Evolutionary conservation across 495 filamentous ascomycete species (phyloP).

Genomic region (Cercophora samala): DNA sequence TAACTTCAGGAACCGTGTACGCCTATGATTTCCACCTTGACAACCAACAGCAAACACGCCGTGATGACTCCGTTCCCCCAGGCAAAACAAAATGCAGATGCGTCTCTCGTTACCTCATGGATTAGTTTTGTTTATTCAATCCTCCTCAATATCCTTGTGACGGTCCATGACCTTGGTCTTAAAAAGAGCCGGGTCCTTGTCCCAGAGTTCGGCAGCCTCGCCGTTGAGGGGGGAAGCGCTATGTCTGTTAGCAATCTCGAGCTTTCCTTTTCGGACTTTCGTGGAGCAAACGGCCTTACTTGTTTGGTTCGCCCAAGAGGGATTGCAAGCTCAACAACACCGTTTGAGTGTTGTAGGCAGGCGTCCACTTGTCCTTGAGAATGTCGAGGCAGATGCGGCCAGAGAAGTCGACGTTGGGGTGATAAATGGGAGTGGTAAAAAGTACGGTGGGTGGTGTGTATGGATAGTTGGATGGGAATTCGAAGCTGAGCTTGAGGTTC

Average conservation of each 20-base stretch:
- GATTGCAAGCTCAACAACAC: slow-evolving; percentile 93
- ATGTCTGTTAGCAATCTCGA: slow-evolving; percentile 15
- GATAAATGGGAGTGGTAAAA: slow-evolving; percentile 91
- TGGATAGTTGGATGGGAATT: slow-evolving; percentile 89
- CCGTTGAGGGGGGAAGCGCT: slow-evolving; percentile 94
- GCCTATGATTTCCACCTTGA: background rate
- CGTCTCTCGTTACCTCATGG: background rate
- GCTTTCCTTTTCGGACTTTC: background rate
- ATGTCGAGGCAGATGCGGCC: slow-evolving; percentile 95
- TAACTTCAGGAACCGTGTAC: background rate
- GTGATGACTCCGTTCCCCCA: slow-evolving; percentile 44
- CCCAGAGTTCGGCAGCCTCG: slow-evolving; percentile 95
- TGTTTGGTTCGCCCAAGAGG: slow-evolving; percentile 94
- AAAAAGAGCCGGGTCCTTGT: slow-evolving; percentile 81
- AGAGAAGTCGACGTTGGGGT: slow-evolving; percentile 91
- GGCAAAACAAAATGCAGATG: slow-evolving; percentile 17
- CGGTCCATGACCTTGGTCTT: slow-evolving; percentile 63
- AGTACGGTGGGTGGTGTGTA: slow-evolving; percentile 90
- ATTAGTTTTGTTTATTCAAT: slow-evolving; percentile 33
- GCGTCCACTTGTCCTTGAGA: slow-evolving; percentile 96
- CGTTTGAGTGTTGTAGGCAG: slow-evolving; percentile 88
- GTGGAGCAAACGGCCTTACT: slow-evolving; percentile 52
- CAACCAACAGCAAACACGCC: slow-evolving; percentile 6
- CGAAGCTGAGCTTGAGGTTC: slow-evolving; percentile 89
- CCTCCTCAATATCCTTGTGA: slow-evolving; percentile 56